Base-by-base conservation (phyloP, 2,329 filamentous ascomycete species). In the Cercospora sp. region DNA sequence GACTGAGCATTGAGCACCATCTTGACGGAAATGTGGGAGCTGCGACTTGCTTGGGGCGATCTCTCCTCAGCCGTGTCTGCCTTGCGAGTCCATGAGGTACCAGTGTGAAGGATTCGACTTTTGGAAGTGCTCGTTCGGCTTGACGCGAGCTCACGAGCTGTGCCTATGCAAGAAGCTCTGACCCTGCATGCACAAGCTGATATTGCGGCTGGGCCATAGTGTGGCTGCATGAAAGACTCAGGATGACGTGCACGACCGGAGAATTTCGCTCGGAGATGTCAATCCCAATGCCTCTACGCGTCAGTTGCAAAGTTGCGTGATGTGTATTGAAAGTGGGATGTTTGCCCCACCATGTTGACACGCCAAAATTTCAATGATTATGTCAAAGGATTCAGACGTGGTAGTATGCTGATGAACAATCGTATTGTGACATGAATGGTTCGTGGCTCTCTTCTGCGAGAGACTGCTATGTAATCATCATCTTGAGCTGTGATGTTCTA, bases 1-100 rank as follows among this genome's bases (percentile, higher is more conserved):
- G 79, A 80, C 57, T 70, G 69, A 20, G 72, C 74, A 70, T 77
- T 74, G 26, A 81, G 77, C 78, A 80, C 39, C 68, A 70, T 67
- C n/a, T n/a, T 63, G 45, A 10, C 18, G 10, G 3, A 23, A 18
- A 5, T 8, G 36, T 61, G 23, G 10, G 18, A 26, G 42, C 60
- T 62, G 8, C 16, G 18, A 31, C 10, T 12, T 61, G 31, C 23
- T 28, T 26, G 23, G 7, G 20, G 10, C 12, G 4, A n/a, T 13
- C 6, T n/a, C 16, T 28, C 48, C 16, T 9, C 48, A 26, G 48
- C 23, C 12, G 4, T 53, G 48, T 23, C 48, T 16, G 23, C 26
- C 48, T n/a, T 28, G 23, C 23, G 23, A 28, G 9, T 16, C 30
- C 23, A 6, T 16, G 48, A 6, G 48, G 12, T 55, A 23, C 48